phyloP scores from a whole-genome alignment of 768 basidiomycete genomes.

The Lactarius trivialis region DNA sequence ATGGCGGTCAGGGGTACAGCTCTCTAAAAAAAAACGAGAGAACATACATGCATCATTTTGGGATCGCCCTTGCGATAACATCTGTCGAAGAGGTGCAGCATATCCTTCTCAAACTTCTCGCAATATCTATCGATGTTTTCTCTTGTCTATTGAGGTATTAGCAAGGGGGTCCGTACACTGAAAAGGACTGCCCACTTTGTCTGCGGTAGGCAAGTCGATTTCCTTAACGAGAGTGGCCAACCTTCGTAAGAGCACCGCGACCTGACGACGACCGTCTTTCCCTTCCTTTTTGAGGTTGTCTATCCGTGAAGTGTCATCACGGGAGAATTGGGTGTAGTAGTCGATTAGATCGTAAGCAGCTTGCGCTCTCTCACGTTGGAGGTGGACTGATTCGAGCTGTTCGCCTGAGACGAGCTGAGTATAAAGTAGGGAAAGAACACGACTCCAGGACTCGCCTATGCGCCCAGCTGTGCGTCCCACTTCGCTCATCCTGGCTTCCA shows the following conservation, averaged over 20 bases:
- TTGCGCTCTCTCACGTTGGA: constrained; percentile 86
- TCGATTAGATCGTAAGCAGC: constrained; percentile 91
- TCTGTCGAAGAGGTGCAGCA: constrained; percentile 90
- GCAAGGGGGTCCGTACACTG: not conserved
- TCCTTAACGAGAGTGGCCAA: constrained; percentile 87
- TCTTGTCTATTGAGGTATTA: constrained; percentile 52
- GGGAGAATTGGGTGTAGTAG: constrained; percentile 88
- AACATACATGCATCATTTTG: constrained; percentile 93
- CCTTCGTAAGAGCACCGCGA: constrained; percentile 80
- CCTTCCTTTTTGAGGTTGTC: constrained; percentile 83
- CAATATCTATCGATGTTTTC: constrained; percentile 95
- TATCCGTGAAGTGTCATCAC: constrained; percentile 66
- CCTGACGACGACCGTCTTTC: constrained; percentile 78
- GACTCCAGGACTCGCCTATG: constrained; percentile 54
- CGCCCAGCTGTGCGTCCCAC: constrained; percentile 92
- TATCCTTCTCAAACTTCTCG: constrained; percentile 98
- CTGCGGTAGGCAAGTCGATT: constrained; percentile 79
- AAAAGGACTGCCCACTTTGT: constrained; percentile 50
- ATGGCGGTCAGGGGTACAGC: not conserved
- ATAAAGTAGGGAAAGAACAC: constrained; percentile 1
- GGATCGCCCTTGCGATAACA: constrained; percentile 97
- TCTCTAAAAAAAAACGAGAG: not conserved
- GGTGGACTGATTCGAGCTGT: constrained; percentile 90
- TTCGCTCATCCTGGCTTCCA: constrained; percentile 88
- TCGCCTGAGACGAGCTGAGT: constrained; percentile 53